phyloP scores from a whole-genome alignment of 2,329 filamentous ascomycete species.

The Fusarium musae region DNA sequence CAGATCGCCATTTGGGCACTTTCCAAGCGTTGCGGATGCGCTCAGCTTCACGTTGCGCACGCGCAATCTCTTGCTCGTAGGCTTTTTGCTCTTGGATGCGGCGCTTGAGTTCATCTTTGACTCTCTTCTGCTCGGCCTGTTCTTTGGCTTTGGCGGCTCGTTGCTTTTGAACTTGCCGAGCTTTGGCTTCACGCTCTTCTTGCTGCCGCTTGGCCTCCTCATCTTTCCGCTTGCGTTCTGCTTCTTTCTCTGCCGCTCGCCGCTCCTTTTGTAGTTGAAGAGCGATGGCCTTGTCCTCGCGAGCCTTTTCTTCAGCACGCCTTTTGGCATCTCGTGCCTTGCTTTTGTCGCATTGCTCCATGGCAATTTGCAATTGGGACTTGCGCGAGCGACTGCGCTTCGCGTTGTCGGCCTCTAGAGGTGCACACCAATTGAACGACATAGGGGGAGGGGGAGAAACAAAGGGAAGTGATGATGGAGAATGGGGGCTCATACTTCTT shows the following conservation, averaged over 20 bases:
- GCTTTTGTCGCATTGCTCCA: slow-evolving; percentile 40
- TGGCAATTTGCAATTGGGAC: slow-evolving; percentile 28
- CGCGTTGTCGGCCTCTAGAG: slow-evolving; percentile 24
- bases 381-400: slow-evolving; percentile 33
- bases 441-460: slow-evolving; percentile 44
- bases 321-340: slow-evolving; percentile 12
- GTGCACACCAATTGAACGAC: slow-evolving; percentile 51
- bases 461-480: slow-evolving; percentile 11
- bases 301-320: slow-evolving; percentile 18
- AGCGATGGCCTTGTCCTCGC: slow-evolving; percentile 26
- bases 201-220: slow-evolving; percentile 25
- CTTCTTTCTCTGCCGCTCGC: slow-evolving; percentile 24
- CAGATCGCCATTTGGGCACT: slow-evolving; percentile 37
- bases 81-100: slow-evolving; percentile 27
- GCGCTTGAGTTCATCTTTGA: slow-evolving; percentile 35
- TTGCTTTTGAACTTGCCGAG: neutral
- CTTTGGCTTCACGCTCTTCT: slow-evolving; percentile 28
- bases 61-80: slow-evolving; percentile 20
- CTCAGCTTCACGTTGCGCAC: slow-evolving; percentile 20
- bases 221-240: slow-evolving; percentile 32
- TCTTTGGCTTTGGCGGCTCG: slow-evolving; percentile 28
- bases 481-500: slow-evolving; percentile 78
- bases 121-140: slow-evolving; percentile 21
- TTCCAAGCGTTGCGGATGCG: slow-evolving; percentile 31
- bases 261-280: slow-evolving; percentile 12